Base-by-base conservation (phyloP, 768 basidiomycete species). In the Naganishia friedmannii region DNA sequence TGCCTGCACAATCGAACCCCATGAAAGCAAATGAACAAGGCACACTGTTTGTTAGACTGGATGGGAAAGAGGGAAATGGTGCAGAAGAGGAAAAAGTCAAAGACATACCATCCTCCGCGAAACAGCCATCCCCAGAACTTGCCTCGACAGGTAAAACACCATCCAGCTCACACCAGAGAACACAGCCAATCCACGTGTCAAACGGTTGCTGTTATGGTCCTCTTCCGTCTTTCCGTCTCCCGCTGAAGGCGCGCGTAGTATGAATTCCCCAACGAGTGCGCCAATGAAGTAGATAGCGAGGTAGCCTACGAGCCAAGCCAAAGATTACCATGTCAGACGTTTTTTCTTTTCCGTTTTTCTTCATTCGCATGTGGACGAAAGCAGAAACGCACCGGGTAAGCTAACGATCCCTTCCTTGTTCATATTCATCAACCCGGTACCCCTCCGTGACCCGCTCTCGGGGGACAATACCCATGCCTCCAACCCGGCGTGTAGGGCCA, bases 351-450 rank as follows among this genome's bases (percentile, higher is more conserved):
- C n/a, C n/a, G n/a, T n/a, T n/a, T n/a, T n/a, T n/a, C n/a, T n/a
- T n/a, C n/a, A n/a, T n/a, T n/a, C n/a, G n/a, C n/a, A n/a, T n/a
- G n/a, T n/a, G n/a, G n/a, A n/a, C n/a, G n/a, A n/a, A n/a, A n/a
- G n/a, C n/a, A n/a, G n/a, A n/a, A 39, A 70, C 76, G n/a, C 37
- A 89, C 90, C 92, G 67, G 86, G 80, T 23, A 95, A 84, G 0
- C 91, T 93, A 37, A 89, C 84, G 26, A 99, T 77, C 0, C 96
- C 96, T 79, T 99, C 96, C 77, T 96, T 96, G 83, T 99, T 98
- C 23, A 87, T 85, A 39, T 86, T 87, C 39, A 97, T 73, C 3
- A 94, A 56, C 39, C 85, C 84, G 12, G 81, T 83, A 9, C 95
- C 57, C 10, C 32, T 13, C 23, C 60, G 39, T n/a, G 37, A 42